Conservation (phyloP, 352 stramenopile species). For the Pythium pyrilobum region DNA sequence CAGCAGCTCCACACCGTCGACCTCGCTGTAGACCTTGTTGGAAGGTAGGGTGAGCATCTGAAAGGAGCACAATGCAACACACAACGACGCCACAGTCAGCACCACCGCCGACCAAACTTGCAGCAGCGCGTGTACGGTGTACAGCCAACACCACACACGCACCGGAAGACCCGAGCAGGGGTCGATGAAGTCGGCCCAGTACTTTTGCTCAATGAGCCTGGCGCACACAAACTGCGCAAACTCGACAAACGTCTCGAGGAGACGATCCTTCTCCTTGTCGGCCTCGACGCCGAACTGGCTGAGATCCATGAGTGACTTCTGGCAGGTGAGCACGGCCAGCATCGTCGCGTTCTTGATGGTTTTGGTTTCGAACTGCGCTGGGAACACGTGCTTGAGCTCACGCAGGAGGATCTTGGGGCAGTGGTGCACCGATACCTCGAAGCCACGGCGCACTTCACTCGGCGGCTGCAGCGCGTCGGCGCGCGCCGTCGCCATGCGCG, state of each 20-base stretch:
- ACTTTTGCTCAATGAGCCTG: slow-evolving; percentile 64
- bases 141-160: slow-evolving; percentile 12
- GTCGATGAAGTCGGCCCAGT: slow-evolving; percentile 97
- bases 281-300: slow-evolving; percentile 92
- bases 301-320: slow-evolving; percentile 91
- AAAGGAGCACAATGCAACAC: neutral
- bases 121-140: too few relatives aligned
- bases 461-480: slow-evolving; percentile 42
- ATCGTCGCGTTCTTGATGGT: slow-evolving; percentile 36
- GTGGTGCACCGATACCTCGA: slow-evolving; percentile 78
- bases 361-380: slow-evolving; percentile 35
- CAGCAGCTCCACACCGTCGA: slow-evolving; percentile 91
- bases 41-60: slow-evolving; percentile 90
- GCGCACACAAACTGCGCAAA: slow-evolving; percentile 89
- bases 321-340: slow-evolving; percentile 92
- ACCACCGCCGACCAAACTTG: too few relatives aligned
- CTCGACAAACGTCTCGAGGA: slow-evolving; percentile 94
- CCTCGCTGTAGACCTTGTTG: slow-evolving; percentile 95
- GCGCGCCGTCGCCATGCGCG: slow-evolving; percentile 7
- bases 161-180: slow-evolving; percentile 94
- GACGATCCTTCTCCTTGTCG: slow-evolving; percentile 93
- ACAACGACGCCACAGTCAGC: too few relatives aligned
- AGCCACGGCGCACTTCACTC: slow-evolving; percentile 52
- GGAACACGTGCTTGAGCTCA: slow-evolving; percentile 82
- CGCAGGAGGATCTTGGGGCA: slow-evolving; percentile 67